Percentiles rank a stretch among this genome's conserved stretches.
Evolutionary conservation across 805 yeast species (phyloP).

Genomic region (Kodamaea lidongshanica): DNA sequence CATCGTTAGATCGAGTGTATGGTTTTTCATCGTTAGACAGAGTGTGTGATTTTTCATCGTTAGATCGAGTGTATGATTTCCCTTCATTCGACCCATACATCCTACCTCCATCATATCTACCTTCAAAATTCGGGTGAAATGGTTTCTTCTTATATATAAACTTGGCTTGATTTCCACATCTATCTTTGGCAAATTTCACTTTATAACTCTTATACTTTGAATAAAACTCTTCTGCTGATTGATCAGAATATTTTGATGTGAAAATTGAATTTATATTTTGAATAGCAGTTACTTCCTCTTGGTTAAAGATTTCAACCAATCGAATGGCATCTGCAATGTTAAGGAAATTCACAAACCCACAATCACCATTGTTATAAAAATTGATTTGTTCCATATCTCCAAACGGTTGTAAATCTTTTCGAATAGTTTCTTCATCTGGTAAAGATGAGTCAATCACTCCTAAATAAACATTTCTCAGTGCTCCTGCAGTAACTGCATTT

Average conservation of each 20-base stretch:
- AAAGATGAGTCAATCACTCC: conserved; percentile 43
- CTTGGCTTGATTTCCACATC: conserved; percentile 74
- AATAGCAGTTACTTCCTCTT: conserved; percentile 7
- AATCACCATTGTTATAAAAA: conserved; percentile 58
- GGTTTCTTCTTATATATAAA: conserved; percentile 39
- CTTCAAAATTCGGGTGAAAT: conserved; percentile 23
- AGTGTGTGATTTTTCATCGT: conserved; percentile 8
- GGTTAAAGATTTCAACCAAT: conserved; percentile 54
- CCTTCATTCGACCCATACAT: too few species aligned
- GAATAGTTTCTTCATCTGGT: conserved; percentile 42
- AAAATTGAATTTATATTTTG: conserved; percentile 50
- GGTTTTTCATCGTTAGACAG: too few species aligned
- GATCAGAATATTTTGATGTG: conserved; percentile 33
- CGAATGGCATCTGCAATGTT: conserved; percentile 58
- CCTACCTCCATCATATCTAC: too few species aligned
- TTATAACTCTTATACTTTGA: conserved; percentile 48
- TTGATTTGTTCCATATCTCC: conserved; percentile 77
- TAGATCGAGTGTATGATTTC: conserved; percentile 5
- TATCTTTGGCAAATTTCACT: conserved; percentile 68
- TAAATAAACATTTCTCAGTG: conserved; percentile 70
- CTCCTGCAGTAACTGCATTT: conserved; percentile 64
- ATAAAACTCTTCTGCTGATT: conserved; percentile 25
- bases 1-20: too few species aligned
- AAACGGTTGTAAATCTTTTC: conserved; percentile 55
- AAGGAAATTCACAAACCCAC: conserved; percentile 70